Conservation (phyloP, 1,284 basidiomycete species). For the Puccinia triticina region DNA sequence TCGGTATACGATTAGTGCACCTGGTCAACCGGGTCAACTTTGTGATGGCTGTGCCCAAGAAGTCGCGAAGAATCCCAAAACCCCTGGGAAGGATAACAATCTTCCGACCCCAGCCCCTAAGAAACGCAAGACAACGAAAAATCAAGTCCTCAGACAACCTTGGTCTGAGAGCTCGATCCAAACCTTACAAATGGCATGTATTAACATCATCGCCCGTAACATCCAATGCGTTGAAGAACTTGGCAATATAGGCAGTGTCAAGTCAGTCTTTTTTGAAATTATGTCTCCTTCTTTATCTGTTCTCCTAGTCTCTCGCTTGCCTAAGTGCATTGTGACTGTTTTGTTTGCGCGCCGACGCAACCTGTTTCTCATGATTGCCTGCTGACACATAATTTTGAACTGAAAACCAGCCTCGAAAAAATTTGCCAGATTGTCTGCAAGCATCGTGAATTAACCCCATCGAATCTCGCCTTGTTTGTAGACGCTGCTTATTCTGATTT, state of each 20-base stretch:
- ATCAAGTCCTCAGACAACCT: conserved; percentile 64
- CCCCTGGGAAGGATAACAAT: conserved; percentile 63
- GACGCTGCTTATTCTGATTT: conserved; percentile 71
- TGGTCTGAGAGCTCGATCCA: conserved; percentile 32
- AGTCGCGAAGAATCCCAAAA: neutral
- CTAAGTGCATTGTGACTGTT: neutral
- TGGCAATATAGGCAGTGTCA: conserved; percentile 51
- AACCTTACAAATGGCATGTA: conserved; percentile 42
- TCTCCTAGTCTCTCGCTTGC: neutral
- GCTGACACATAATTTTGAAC: neutral
- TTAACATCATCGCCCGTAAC: conserved; percentile 26
- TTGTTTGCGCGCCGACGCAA: neutral
- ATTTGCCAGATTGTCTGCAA: conserved; percentile 83
- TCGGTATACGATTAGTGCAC: conserved; percentile 73
- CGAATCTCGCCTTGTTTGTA: conserved; percentile 83
- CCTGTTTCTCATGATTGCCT: neutral
- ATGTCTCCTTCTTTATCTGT: neutral
- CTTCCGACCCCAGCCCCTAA: conserved; percentile 68
- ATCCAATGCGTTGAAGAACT: conserved; percentile 42
- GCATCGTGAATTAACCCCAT: conserved; percentile 75
- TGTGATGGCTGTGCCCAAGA: conserved; percentile 78
- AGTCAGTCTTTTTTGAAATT: conserved; percentile 46
- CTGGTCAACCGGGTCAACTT: conserved; percentile 72
- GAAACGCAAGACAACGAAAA: conserved; percentile 68
- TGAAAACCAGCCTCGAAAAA: conserved; percentile 36